Evolutionary conservation across 2,329 filamentous ascomycete genomes (phyloP).

Genomic region (Zymoseptoria brevis): DNA sequence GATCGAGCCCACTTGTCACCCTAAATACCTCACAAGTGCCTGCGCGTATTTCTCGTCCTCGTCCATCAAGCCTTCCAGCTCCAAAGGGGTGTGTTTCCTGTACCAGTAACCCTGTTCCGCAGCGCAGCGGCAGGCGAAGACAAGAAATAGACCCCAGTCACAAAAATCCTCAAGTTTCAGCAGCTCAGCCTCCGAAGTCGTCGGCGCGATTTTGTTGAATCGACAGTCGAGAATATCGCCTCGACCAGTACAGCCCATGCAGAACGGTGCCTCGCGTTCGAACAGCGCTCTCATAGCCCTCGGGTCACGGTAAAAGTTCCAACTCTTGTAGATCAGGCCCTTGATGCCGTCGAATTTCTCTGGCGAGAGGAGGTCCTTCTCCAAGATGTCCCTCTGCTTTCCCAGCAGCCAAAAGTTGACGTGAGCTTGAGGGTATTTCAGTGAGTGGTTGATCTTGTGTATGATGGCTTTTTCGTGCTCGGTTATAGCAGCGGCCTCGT

Average conservation of each 20-base stretch:
- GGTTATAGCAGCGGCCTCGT: background rate
- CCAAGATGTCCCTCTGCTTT: conserved; percentile 6
- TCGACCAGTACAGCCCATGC: conserved; percentile 1
- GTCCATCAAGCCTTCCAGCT: background rate
- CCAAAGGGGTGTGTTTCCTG: background rate
- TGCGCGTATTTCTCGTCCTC: background rate
- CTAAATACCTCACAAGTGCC: background rate
- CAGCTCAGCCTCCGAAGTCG: conserved; percentile 1
- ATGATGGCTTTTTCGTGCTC: background rate
- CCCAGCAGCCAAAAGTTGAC: background rate
- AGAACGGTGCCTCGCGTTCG: conserved; percentile 5
- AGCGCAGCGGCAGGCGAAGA: conserved; percentile 5
- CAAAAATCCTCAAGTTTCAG: conserved; percentile 2
- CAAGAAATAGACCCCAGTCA: conserved; percentile 10
- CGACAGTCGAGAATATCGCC: conserved; percentile 6
- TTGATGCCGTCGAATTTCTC: conserved; percentile 9
- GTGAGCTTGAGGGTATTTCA: background rate
- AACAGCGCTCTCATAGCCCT: conserved; percentile 7
- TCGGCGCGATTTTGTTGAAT: conserved; percentile 1
- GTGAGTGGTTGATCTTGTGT: conserved; percentile 5
- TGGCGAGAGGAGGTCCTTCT: conserved; percentile 2
- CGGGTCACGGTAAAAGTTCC: conserved; percentile 7
- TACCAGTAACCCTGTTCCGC: background rate
- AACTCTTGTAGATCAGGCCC: background rate
- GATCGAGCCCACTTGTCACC: background rate